Conservation (phyloP, 2,329 filamentous ascomycete species). For the Scortechinia acanthostroma region DNA sequence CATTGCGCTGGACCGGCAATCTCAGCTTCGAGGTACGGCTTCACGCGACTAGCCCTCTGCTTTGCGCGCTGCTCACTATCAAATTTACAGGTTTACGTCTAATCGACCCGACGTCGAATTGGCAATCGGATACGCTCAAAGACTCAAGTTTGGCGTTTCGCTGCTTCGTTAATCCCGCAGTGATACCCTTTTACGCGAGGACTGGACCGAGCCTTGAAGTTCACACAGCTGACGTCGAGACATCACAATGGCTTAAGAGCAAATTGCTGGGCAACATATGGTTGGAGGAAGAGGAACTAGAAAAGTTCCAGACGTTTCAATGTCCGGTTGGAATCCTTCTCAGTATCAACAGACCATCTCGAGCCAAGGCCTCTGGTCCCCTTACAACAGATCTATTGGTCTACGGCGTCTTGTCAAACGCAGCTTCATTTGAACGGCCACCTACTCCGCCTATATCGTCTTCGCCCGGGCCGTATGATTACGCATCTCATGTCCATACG, state of each 20-base stretch:
- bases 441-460: conserved; percentile 23
- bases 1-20: background rate
- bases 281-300: conserved; percentile 19
- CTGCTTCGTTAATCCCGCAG: conserved; percentile 25
- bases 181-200: conserved; percentile 27
- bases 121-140: conserved; percentile 15
- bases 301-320: conserved; percentile 17
- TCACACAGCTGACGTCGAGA: conserved; percentile 17
- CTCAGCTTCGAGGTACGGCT: background rate
- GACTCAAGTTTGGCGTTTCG: conserved; percentile 18
- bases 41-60: too few species aligned
- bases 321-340: conserved; percentile 27
- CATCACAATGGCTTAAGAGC: conserved; percentile 24
- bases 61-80: too few species aligned
- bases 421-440: conserved; percentile 14
- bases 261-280: conserved; percentile 22
- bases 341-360: conserved; percentile 12
- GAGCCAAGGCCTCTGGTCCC: conserved; percentile 8
- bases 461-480: conserved; percentile 12
- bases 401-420: conserved; percentile 23
- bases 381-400: conserved; percentile 23
- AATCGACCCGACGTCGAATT: background rate
- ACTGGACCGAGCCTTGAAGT: conserved; percentile 26
- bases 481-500: background rate
- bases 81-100: background rate